phyloP scores from a whole-genome alignment of 169 alveolate genomes.

The Plasmodium gaboni region DNA sequence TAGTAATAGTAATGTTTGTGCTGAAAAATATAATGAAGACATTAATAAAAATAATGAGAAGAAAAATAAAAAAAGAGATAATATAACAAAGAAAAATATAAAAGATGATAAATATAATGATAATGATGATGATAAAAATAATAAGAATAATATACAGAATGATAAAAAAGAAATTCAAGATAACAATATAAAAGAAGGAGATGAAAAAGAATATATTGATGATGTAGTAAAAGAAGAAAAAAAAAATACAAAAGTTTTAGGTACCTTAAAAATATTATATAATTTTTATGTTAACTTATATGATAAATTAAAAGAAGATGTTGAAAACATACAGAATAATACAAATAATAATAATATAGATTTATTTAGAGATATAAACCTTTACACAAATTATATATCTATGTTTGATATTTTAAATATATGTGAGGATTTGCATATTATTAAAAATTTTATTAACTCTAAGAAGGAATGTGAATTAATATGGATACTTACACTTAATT shows the following conservation, averaged over 20 bases:
- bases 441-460: constrained; percentile 47
- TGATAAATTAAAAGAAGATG: constrained; percentile 61
- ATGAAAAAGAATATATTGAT: background rate
- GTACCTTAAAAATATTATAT: constrained; percentile 53
- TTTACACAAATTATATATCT: constrained; percentile 46
- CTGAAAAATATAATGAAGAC: background rate
- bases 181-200: too few species aligned
- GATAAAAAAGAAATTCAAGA: background rate
- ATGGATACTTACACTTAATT: constrained; percentile 64
- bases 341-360: constrained; percentile 18
- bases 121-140: background rate
- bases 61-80: background rate
- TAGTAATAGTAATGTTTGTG: background rate
- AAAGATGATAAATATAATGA: background rate
- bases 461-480: constrained; percentile 65
- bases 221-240: constrained; percentile 37
- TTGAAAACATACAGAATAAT: constrained; percentile 35
- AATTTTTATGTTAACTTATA: constrained; percentile 61
- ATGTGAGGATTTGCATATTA: constrained; percentile 60
- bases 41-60: background rate
- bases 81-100: background rate
- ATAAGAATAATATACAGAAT: background rate
- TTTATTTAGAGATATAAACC: constrained; percentile 37
- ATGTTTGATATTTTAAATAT: constrained; percentile 46
- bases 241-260: constrained; percentile 22